Evolutionary conservation across 495 filamentous ascomycete species (phyloP), one percentile per base, ranked within the genome.

Genomic region (Penicillium ochrochloron): DNA sequence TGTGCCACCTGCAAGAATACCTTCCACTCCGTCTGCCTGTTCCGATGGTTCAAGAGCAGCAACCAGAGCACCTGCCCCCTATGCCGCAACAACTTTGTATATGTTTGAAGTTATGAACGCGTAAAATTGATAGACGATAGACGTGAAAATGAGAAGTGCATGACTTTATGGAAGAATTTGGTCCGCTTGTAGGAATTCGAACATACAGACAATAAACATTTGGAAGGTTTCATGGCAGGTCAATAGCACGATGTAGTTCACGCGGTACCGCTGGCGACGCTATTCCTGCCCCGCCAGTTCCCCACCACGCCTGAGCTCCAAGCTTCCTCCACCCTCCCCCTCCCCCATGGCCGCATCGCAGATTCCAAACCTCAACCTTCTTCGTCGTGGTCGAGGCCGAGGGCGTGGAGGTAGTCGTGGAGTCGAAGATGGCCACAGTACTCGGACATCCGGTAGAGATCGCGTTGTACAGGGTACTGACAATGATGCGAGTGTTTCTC

Each of bases 11-110:
- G 96, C 83, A 94, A 93, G 80, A 92, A 99, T 77, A 79, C 89
- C 59, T 99, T 97, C 80, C 96, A 99, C 78, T 85, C 88, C 6
- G 83, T 86, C 7, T 99, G 94, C 79, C 78, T 99, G 75, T 94
- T 89, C 80, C 92, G 92, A 75, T 99, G 94, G 94, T 97, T 99
- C 81, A 89, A 91, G 84, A 94, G 86, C 71, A 96, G 92, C 71
- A 94, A 92, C 75, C 86, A 89, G 69, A 93, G 89, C 69, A 93
- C 87, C 57, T 99, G 94, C 74, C 94, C 94, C 55, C 80, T 98
- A 61, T 98, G 94, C 76, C 80, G 93, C 62, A 95, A 93, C 74
- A 85, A 88, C 37, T 95, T 96, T 73, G 87, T 90, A 60, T 93
- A 90, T 78, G 76, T 78, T 46, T 80, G 59, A 68, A 29, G 21